A percentile compares a stretch with the other conserved stretches of the same genome.
Evolutionary conservation across 495 filamentous ascomycete species (phyloP).

Genomic region (Daldinia concentrica): DNA sequence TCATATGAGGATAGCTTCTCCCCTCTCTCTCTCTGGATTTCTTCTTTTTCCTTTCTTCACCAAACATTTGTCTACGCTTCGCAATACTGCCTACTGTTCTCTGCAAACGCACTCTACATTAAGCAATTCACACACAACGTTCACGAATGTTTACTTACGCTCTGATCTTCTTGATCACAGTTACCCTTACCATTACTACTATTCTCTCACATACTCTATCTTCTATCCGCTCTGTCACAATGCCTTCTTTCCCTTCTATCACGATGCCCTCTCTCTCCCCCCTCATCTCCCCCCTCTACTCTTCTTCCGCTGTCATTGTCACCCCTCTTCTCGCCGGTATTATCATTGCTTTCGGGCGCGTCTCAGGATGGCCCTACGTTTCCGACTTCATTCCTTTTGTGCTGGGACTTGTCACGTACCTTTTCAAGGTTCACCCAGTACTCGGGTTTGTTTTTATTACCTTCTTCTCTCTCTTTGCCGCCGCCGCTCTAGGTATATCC

Average conservation of each 20-base stretch:
- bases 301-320: conserved; percentile 5
- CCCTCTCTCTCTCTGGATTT: not conserved
- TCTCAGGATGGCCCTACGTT: not conserved
- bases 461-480: not conserved
- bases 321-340: not conserved
- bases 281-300: not conserved
- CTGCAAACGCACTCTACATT: not conserved
- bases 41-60: not conserved
- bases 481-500: not conserved
- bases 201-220: not conserved
- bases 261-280: not conserved
- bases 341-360: not conserved
- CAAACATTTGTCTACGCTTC: not conserved
- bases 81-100: not conserved
- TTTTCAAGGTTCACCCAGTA: conserved; percentile 3
- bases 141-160: not conserved
- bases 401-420: not conserved
- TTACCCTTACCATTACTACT: not conserved
- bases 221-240: not conserved
- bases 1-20: too few relatives aligned
- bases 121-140: not conserved
- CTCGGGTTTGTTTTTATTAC: conserved; percentile 1
- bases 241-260: not conserved
- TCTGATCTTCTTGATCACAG: not conserved
- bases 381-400: not conserved